phyloP scores from a whole-genome alignment of 176 grass and related monocot genomes.

The Rhipidocladum racemiflorum region DNA sequence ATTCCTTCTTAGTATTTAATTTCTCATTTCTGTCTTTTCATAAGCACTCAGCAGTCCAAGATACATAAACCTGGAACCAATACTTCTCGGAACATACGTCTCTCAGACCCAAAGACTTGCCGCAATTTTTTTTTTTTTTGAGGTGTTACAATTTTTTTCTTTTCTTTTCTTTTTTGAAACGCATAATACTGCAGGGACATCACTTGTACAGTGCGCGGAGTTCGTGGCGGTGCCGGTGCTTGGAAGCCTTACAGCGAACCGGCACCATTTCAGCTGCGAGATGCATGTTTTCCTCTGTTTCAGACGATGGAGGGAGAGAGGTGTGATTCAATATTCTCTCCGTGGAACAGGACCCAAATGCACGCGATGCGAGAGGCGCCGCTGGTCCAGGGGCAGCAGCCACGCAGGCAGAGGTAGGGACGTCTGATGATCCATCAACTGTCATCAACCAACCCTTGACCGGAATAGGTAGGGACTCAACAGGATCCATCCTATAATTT shows the following conservation, averaged over 20 bases:
- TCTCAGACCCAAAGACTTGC: not conserved
- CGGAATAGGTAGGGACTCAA: not conserved
- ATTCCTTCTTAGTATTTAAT: not conserved
- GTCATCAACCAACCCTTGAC: not conserved
- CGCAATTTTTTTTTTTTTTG: not conserved
- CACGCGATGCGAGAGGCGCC: not conserved
- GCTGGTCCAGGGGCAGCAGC: not conserved
- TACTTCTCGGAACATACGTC: not conserved
- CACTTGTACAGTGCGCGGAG: not conserved
- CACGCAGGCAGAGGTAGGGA: not conserved
- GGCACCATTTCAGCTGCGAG: not conserved
- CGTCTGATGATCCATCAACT: not conserved
- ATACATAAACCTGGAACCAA: not conserved
- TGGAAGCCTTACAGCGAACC: not conserved
- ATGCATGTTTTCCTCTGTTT: not conserved
- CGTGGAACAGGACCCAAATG: not conserved
- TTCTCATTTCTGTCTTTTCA: not conserved
- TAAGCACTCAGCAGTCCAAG: not conserved
- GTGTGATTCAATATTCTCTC: not conserved
- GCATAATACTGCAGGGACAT: not conserved
- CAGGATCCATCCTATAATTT: not conserved
- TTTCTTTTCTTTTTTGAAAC: not conserved
- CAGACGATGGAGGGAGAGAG: not conserved
- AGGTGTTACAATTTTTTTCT: not conserved
- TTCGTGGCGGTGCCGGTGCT: slow-evolving; percentile 4